Percentiles rank a stretch among this genome's conserved stretches.
Conservation (phyloP, 2,329 filamentous ascomycete species). For the Parastagonospora avenae region DNA sequence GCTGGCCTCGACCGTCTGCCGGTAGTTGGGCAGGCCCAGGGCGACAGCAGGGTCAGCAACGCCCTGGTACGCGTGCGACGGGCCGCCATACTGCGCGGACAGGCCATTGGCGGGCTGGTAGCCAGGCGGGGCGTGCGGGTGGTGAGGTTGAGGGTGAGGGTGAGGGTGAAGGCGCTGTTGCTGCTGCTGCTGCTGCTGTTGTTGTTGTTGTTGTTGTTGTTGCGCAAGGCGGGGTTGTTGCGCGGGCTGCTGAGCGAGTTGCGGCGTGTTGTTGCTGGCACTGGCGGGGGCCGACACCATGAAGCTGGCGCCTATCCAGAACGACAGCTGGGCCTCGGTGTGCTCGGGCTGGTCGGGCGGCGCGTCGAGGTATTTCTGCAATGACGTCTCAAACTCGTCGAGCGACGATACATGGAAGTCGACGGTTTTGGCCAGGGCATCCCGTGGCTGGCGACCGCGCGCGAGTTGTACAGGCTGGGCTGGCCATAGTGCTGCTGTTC, state of each 20-base stretch:
- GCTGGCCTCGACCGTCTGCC: slow-evolving; percentile 11
- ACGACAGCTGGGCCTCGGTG: slow-evolving; percentile 45
- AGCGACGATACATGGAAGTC: slow-evolving; percentile 37
- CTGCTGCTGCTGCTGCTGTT: not conserved
- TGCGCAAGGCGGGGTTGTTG: slow-evolving; percentile 11
- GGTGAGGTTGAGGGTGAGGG: slow-evolving; percentile 7
- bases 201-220: not conserved
- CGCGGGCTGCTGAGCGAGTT: not conserved
- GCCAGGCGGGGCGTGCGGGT: slow-evolving; percentile 28
- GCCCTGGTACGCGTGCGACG: slow-evolving; percentile 26
- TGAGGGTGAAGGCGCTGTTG: not conserved
- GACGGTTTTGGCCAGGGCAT: slow-evolving; percentile 42
- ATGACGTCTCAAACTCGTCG: slow-evolving; percentile 44
- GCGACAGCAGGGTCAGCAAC: slow-evolving; percentile 32
- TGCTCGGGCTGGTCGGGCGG: slow-evolving; percentile 45
- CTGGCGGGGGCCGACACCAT: slow-evolving; percentile 26
- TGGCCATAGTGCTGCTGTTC: not conserved
- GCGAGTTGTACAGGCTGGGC: slow-evolving; percentile 31
- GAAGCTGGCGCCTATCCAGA: slow-evolving; percentile 46
- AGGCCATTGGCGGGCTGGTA: slow-evolving; percentile 35
- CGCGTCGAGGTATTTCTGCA: slow-evolving; percentile 41
- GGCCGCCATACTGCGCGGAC: slow-evolving; percentile 22
- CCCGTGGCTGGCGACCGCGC: slow-evolving; percentile 45
- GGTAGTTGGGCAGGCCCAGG: slow-evolving; percentile 27
- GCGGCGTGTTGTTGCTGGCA: not conserved